Conservation (phyloP, 169 alveolate genomes). For the Eimeria acervulina region DNA sequence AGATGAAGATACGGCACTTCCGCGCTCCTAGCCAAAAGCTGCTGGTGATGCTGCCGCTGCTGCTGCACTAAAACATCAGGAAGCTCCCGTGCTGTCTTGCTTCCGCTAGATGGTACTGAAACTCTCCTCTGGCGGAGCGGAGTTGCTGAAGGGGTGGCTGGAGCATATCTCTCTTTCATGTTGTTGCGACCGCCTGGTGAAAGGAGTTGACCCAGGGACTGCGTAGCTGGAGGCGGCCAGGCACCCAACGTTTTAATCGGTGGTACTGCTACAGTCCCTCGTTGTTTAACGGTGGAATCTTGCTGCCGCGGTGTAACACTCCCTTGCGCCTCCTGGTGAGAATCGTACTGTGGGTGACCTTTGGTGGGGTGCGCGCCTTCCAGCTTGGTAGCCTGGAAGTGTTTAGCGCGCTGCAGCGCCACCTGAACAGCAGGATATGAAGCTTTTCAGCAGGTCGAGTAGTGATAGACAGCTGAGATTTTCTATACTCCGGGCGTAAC, state of each 20-base stretch:
- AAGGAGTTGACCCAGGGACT: not conserved
- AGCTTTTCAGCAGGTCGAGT: not conserved
- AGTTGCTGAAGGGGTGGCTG: not conserved
- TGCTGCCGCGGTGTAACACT: not conserved
- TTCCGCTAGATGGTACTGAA: not conserved
- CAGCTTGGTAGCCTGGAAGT: not conserved
- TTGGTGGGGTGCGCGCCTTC: not conserved
- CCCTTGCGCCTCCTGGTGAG: constrained; percentile 6
- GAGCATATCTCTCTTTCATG: not conserved
- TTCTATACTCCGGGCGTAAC: not conserved
- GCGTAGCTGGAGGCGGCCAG: not conserved
- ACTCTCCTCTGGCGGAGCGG: not conserved
- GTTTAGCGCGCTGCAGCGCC: not conserved
- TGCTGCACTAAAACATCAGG: constrained; percentile 1
- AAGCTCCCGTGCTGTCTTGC: constrained; percentile 31
- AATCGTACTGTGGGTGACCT: not conserved
- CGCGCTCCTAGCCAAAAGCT: constrained; percentile 29
- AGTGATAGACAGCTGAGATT: not conserved
- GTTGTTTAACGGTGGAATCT: not conserved
- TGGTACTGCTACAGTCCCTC: not conserved
- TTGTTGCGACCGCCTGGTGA: not conserved
- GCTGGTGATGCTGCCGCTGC: constrained; percentile 44
- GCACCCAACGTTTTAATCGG: not conserved
- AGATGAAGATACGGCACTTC: constrained; percentile 49
- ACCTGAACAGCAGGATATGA: not conserved